A percentile compares a stretch with the other conserved stretches of the same genome.
These are phyloP conservation scores for Acacia pycnantha DNA, from an alignment of 331 rosid genomes.

Conservation along the genomic window DNA sequence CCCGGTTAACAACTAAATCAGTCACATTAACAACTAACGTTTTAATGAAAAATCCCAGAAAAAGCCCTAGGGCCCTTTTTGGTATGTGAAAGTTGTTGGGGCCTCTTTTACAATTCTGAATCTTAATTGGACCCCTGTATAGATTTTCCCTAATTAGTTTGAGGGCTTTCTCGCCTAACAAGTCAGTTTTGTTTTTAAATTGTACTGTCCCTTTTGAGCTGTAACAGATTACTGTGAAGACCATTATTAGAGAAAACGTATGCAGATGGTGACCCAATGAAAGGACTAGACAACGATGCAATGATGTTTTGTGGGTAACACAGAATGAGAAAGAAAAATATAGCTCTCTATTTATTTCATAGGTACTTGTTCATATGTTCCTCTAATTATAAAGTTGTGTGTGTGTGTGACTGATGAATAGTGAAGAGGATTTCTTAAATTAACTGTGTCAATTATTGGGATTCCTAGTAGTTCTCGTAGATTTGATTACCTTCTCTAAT, in stretches of 20 bases:
- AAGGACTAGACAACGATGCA: constrained; percentile 10
- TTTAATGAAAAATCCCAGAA: too few relatives aligned
- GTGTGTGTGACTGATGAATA: not conserved
- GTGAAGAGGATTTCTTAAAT: not conserved
- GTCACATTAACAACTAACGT: too few relatives aligned
- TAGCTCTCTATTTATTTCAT: not conserved
- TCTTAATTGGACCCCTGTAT: too few relatives aligned
- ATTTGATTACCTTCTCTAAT: not conserved
- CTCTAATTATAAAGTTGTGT: not conserved
- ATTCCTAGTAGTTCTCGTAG: not conserved
- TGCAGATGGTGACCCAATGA: constrained; percentile 13
- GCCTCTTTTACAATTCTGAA: too few relatives aligned
- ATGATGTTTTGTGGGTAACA: constrained; percentile 23
- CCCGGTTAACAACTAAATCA: too few relatives aligned
- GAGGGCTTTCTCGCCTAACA: too few relatives aligned
- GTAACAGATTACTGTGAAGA: not conserved
- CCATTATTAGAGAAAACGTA: constrained; percentile 3
- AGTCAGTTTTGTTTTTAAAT: too few relatives aligned
- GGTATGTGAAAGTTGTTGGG: too few relatives aligned
- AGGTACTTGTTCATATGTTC: not conserved
- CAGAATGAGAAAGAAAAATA: not conserved
- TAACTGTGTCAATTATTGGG: constrained; percentile 8
- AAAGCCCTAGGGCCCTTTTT: too few relatives aligned
- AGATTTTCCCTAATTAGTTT: too few relatives aligned
- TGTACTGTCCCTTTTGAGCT: too few relatives aligned